Conservation (phyloP, 768 basidiomycete genomes). For the Kwoniella pini region DNA sequence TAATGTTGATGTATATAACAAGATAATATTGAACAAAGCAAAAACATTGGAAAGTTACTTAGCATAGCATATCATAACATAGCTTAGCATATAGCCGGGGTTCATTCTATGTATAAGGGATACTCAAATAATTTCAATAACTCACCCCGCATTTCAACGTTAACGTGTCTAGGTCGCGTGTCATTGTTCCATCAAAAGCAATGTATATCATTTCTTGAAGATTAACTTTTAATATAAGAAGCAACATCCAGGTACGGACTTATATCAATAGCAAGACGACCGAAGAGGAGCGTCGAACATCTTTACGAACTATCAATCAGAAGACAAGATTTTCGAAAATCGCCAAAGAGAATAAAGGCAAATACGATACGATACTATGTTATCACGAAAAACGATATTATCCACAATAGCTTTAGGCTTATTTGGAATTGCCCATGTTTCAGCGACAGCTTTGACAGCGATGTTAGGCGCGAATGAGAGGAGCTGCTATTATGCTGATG, state of each 20-base stretch:
- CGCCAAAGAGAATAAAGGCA: background rate
- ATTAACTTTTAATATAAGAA: no score
- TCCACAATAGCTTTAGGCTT: background rate
- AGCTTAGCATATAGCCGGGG: background rate
- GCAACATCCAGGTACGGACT: no score
- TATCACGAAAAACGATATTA: slow-evolving; percentile 9
- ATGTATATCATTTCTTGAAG: no score
- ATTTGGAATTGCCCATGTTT: slow-evolving; percentile 10
- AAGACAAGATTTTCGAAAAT: background rate
- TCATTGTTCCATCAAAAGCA: no score
- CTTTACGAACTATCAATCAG: background rate
- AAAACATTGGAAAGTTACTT: no score
- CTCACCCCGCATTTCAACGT: no score
- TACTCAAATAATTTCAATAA: no score
- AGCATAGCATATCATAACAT: no score
- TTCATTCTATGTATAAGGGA: background rate
- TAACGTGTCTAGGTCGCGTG: slow-evolving; percentile 1
- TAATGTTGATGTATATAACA: no score
- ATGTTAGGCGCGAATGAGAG: slow-evolving; percentile 55
- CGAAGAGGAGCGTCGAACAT: no score
- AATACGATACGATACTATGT: background rate
- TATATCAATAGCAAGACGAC: background rate
- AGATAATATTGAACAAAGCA: no score
- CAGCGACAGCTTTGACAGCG: slow-evolving; percentile 53
- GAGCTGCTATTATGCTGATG: slow-evolving; percentile 88